Evolutionary conservation across 768 basidiomycete genomes (phyloP), one percentile per base, ranked within the genome.

Genomic region (Mycena pura): DNA sequence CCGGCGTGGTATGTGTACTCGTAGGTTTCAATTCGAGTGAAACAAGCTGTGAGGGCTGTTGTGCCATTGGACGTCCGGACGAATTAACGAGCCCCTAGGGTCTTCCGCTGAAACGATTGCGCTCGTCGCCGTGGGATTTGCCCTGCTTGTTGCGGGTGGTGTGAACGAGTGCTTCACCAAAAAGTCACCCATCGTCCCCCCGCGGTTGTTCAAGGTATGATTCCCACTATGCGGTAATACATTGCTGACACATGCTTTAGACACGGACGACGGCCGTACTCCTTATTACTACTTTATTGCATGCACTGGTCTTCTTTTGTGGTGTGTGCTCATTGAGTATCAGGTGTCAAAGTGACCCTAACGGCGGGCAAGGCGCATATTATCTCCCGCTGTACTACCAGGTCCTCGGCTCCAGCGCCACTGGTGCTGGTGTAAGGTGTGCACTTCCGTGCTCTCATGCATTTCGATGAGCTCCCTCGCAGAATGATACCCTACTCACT

Each of bases 351-450:
- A 9, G 24, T 17, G 32, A 36, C 15, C 38, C 57, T 41, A 34
- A 24, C 34, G 17, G n/a, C 54, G 3, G 31, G 32, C 2, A 36
- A 82, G 83, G 81, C 28, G 83, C 85, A 41, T 89, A 77, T 68
- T 92, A 92, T 66, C 79, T 93, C 7, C 91, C 92, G 1, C 70
- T 93, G 3, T 94, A 89, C 70, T 94, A 82, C 74, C 92, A 94
- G 76, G 84, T 89, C 3, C 81, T 92, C 13, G 92, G 92, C 0
- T 80, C 90, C 0, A 89, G 89, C 8, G 90, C 91, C 6, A 92
- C 90, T 0, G 79, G 75, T 44, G 82, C 90, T 25, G 90, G 89
- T 49, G 80, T 92, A 21, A 78, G 84, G 89, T 88, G 71, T 72
- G 78, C 44, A 15, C 52, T 38, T n/a, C n/a, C 13, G 15, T 13